phyloP scores from a whole-genome alignment of 2,329 filamentous ascomycete species.

The Xylariales sp. region DNA sequence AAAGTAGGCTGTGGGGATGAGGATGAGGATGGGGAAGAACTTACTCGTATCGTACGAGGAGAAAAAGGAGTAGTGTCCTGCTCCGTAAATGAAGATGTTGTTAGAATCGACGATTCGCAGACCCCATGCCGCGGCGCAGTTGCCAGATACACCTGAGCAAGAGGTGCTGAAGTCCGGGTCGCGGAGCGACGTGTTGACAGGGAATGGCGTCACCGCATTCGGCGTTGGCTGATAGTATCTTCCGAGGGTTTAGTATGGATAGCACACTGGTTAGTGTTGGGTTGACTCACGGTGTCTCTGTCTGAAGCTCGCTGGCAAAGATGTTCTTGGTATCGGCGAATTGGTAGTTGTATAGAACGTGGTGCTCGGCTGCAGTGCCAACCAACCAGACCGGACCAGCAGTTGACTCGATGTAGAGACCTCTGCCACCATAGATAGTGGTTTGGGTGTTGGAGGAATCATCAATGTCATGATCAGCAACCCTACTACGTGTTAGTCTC shows the following conservation, averaged over 20 bases:
- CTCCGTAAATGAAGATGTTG: slow-evolving; percentile 51
- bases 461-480: slow-evolving; percentile 52
- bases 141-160: slow-evolving; percentile 33
- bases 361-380: slow-evolving; percentile 57
- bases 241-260: too few relatives aligned
- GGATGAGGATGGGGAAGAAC: slow-evolving; percentile 6
- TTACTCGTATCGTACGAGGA: slow-evolving; percentile 48
- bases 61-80: slow-evolving; percentile 57
- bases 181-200: slow-evolving; percentile 27
- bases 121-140: slow-evolving; percentile 51
- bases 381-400: slow-evolving; percentile 49
- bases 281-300: slow-evolving; percentile 53
- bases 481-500: slow-evolving; percentile 21
- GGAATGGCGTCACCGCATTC: slow-evolving; percentile 48
- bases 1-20: background rate
- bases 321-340: slow-evolving; percentile 51
- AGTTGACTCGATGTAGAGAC: slow-evolving; percentile 37
- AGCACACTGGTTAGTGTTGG: too few relatives aligned
- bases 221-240: slow-evolving; percentile 57
- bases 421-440: slow-evolving; percentile 48
- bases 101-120: slow-evolving; percentile 51
- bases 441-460: slow-evolving; percentile 42
- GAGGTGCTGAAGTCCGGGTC: slow-evolving; percentile 45
- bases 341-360: slow-evolving; percentile 60
- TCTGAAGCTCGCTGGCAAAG: slow-evolving; percentile 58